Evolutionary conservation across 2,329 filamentous ascomycete species (phyloP), one percentile per base, ranked within the genome.

Genomic region (Penicillium sp.): DNA sequence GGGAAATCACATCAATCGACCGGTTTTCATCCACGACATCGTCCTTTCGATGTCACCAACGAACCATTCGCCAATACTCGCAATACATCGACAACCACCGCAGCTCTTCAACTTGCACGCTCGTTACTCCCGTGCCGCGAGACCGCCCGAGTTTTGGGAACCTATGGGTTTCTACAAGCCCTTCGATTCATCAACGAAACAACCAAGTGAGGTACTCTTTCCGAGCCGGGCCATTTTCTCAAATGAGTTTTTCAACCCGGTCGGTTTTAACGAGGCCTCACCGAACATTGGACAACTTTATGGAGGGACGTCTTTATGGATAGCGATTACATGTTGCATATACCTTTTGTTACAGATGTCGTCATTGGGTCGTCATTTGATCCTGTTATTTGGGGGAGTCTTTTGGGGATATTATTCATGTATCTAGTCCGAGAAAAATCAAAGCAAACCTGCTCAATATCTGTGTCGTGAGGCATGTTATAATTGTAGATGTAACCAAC

Each of bases 241-340:
- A 29, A 49, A 23, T 39, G 51, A 45, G 51, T 51, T 58, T 35
- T 48, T 49, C 39, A 53, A 48, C 51, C 35, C 27, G 51, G 19
- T n/a, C 39, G 58, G 55, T 55, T 61, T 52, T 48, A 60, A 39
- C 29, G 53, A 58, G 54, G 54, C 54, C 38, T 55, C 51, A 44
- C 49, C 17, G 29, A 42, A 33, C 35, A 29, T 48, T 39, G 25
- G 35, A 35, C 48, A 55, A 43, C 43, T 41, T 50, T 15, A 53
- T 43, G 53, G 49, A 53, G 41, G 33, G 41, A 55, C n/a, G 43
- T 48, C 21, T 56, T 48, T 43, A 55, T 49, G 43, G 36, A 44
- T 44, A 55, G 51, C 39, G 38, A 49, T 55, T 27, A 38, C 39
- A 33, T 58, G 39, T 49, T 55, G 45, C 51, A 58, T 50, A 35